Evolutionary conservation across 345 rosid genomes (phyloP).

Genomic region (Citrus australasica): DNA sequence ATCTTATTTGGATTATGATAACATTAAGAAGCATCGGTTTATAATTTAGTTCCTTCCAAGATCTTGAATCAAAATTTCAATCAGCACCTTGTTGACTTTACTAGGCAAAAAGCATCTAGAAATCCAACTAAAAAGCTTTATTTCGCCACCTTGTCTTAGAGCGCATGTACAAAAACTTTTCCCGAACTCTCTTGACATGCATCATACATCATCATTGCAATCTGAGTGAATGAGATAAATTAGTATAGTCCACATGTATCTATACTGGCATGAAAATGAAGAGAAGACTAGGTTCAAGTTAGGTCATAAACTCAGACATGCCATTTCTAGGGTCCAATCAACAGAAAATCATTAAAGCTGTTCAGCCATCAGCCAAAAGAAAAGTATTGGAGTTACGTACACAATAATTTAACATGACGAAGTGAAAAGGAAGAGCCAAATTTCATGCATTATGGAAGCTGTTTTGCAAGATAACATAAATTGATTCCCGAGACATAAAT

Average conservation of each 20-base stretch:
- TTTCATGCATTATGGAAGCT: neutral
- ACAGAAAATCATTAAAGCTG: neutral
- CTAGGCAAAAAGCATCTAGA: conserved; percentile 25
- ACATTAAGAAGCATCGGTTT: neutral
- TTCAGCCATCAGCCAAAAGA: neutral
- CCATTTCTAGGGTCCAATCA: neutral
- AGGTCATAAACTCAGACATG: conserved; percentile 1
- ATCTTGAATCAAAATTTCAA: conserved; percentile 2
- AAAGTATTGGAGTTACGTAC: neutral
- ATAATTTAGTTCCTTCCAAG: conserved; percentile 2
- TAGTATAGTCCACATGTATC: conserved; percentile 32
- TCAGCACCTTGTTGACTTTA: conserved; percentile 8
- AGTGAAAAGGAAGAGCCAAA: conserved; percentile 1
- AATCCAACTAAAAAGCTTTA: conserved; percentile 34
- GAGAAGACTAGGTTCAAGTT: conserved; percentile 9
- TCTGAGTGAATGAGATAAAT: conserved; percentile 72
- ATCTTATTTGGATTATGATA: neutral
- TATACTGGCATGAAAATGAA: conserved; percentile 17
- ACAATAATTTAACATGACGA: neutral
- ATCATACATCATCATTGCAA: conserved; percentile 99
- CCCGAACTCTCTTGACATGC: conserved; percentile 50
- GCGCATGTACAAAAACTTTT: conserved; percentile 51
- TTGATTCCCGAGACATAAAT: neutral
- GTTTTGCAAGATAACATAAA: neutral
- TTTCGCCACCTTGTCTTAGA: conserved; percentile 56